Evolutionary conservation across 805 yeast species (phyloP), one percentile per base, ranked within the genome.

Genomic region (Cyberlindnera euphorbiiphila): DNA sequence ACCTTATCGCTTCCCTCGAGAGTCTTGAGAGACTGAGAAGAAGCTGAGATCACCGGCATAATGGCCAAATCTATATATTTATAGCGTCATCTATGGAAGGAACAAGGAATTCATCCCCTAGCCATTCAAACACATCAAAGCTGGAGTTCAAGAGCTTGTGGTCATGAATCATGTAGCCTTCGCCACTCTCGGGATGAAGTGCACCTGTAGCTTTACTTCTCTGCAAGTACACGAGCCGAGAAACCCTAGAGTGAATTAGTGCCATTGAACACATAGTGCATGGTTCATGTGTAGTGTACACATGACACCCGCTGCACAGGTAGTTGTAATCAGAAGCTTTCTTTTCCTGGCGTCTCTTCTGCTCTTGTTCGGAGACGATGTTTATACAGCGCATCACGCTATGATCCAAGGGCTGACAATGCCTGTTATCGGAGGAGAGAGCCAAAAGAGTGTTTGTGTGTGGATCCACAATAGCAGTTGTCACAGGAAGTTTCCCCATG

Each of bases 241-340:
- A 71, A 0, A 93, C 72, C 33, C 98, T 68, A 1, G 98, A 91
- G 57, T 93, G 98, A 9, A 89, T 80, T 27, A 93, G 66, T 0
- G 98, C 98, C 98, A 93, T 93, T 6, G 85, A 65, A 54, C 98
- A 93, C 97, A 91, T 93, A 0, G 86, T 75, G 53, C 98, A 93
- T 0, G 98, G 98, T 59, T 93, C 98, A 56, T 88, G 95, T 0
- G 96, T 83, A 1, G 94, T 84, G 54, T 84, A 87, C 0, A 93
- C 87, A 43, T 85, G 79, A 47, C 78, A 71, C 37, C 80, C 74
- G 24, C 81, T 72, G 55, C 98, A 89, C 3, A 93, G 68, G 54
- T 93, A 93, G 21, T 51, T 49, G 29, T 34, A 44, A 28, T 36
- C 40, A 5, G 28, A 25, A 1, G 40, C 39, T 4, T 33, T 33